These are phyloP conservation scores for Alternaria sp. DNA, from an alignment of 2,329 filamentous ascomycete genomes.

Conservation along the genomic window DNA sequence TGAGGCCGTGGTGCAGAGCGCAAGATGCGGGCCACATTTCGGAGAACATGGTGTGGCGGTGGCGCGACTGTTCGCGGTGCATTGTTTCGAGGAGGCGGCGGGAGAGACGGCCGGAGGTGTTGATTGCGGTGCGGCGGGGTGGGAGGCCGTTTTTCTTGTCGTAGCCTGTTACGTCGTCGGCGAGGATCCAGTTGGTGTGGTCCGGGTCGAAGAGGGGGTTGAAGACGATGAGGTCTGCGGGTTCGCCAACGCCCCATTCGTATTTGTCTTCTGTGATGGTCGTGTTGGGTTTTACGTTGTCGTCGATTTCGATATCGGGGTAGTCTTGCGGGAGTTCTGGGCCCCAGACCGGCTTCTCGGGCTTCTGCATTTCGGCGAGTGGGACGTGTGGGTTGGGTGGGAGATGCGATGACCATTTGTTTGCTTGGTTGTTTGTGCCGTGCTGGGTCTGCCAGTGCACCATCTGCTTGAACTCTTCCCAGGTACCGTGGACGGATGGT, in stretches of 20 bases:
- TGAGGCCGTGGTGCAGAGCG: constrained; percentile 77
- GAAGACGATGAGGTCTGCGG: constrained; percentile 77
- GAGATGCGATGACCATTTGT: constrained; percentile 51
- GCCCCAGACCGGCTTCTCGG: constrained; percentile 58
- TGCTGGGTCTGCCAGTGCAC: constrained; percentile 67
- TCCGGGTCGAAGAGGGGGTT: constrained; percentile 78
- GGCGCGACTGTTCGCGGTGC: constrained; percentile 74
- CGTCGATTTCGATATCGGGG: constrained; percentile 59
- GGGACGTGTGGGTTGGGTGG: constrained; percentile 53
- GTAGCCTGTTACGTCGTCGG: constrained; percentile 74
- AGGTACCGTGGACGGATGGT: constrained; percentile 70
- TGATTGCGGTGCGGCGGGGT: constrained; percentile 73
- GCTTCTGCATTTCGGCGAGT: constrained; percentile 45
- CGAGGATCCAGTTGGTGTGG: constrained; percentile 74
- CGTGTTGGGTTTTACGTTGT: constrained; percentile 60
- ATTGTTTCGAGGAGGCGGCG: constrained; percentile 71
- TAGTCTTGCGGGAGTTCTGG: constrained; percentile 52
- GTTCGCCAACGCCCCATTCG: constrained; percentile 72
- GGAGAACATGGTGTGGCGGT: constrained; percentile 74
- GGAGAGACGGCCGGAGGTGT: constrained; percentile 73
- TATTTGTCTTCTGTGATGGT: constrained; percentile 63
- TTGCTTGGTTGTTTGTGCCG: constrained; percentile 55
- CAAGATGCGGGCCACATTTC: constrained; percentile 79
- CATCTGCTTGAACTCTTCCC: constrained; percentile 72
- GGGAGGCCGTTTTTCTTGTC: constrained; percentile 60